Base-by-base conservation (phyloP, 306 rosid genomes). In the Dalbergia cultrata region DNA sequence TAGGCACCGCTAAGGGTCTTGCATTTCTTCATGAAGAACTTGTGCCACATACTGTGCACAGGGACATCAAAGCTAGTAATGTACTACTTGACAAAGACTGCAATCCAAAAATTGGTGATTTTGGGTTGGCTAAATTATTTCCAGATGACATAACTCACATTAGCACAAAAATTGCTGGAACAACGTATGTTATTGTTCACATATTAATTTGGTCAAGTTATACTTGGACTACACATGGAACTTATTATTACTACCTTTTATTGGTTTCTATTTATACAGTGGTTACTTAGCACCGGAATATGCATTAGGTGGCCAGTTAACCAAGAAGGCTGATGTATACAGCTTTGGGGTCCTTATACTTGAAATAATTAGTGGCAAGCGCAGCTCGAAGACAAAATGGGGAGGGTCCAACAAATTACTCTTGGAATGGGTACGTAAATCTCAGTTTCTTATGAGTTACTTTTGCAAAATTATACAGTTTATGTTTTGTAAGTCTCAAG, bases 201-300 rank as follows among this genome's bases (percentile, higher is more conserved):
- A 78, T 90, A 59, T 72, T 26, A 33, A 72, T 19, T 70, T 65
- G 58, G 12, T 70, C 75, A 49, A 70, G 43, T 17, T 73, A 50
- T 31, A 50, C 68, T 65, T 64, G 58, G 59, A 45, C 22, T 59
- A 39, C 5, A 37, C 7, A 37, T 39, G 57, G 16, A 79, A 47
- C 47, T 70, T 44, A 67, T 53, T 43, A 22, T 62, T 76, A 49
- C n/a, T 22, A 72, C 52, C 68, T 26, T 72, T 74, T 50, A 79
- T 85, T 78, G 70, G 64, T 80, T 75, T 84, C 61, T 17, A 70
- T 86, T 14, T 62, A 6, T 75, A 54, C 89, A 96, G 99, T 12
- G 99, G 99, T 59, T 96, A 96, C 85, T 87, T 96, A 74, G 99
- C 99, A 68, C 99, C 99, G 0, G 99, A 96, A 80, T 96, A 96